A percentile compares a stretch with the other conserved stretches of the same genome.
These are phyloP conservation scores for Eremomyces bilateralis DNA, from an alignment of 495 filamentous ascomycete species.

Conservation along the genomic window DNA sequence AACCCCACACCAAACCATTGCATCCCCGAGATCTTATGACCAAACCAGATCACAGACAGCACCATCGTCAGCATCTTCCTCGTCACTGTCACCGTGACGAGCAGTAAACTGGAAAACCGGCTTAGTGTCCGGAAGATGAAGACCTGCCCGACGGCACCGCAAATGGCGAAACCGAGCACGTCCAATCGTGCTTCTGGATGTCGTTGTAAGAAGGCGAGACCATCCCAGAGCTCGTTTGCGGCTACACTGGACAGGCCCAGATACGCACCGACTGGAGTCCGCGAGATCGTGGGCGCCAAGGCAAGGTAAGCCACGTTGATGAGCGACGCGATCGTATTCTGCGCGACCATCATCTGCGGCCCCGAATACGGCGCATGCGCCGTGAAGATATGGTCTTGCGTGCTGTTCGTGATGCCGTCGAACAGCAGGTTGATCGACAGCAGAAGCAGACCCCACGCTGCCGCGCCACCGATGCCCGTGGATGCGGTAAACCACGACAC, in stretches of 20 bases:
- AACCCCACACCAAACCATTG: conserved; percentile 84
- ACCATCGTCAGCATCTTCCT: conserved; percentile 99
- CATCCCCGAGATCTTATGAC: conserved; percentile 60
- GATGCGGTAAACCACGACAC: too few relatives aligned
- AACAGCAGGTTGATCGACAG: conserved; percentile 84
- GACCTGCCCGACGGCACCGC: conserved; percentile 81
- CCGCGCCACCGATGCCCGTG: conserved; percentile 22
- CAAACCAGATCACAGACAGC: conserved; percentile 82
- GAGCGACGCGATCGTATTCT: conserved; percentile 61
- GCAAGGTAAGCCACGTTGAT: conserved; percentile 58
- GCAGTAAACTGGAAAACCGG: conserved; percentile 71
- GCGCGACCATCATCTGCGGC: conserved; percentile 99
- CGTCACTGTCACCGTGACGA: conserved; percentile 93
- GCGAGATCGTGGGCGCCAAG: conserved; percentile 53
- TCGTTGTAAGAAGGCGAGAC: conserved; percentile 54
- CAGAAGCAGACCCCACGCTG: conserved; percentile 55
- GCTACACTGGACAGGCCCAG: conserved; percentile 45
- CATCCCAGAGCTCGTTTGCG: conserved; percentile 49
- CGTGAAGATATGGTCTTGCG: conserved; percentile 84
- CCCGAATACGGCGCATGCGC: conserved; percentile 59
- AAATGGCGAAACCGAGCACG: conserved; percentile 77
- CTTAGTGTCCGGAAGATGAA: conserved; percentile 88
- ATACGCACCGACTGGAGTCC: conserved; percentile 39
- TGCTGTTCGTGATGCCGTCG: conserved; percentile 88
- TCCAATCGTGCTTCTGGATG: conserved; percentile 65